These are phyloP conservation scores for Phaseolus coccineus DNA, from an alignment of 331 rosid genomes.

Conservation along the genomic window DNA sequence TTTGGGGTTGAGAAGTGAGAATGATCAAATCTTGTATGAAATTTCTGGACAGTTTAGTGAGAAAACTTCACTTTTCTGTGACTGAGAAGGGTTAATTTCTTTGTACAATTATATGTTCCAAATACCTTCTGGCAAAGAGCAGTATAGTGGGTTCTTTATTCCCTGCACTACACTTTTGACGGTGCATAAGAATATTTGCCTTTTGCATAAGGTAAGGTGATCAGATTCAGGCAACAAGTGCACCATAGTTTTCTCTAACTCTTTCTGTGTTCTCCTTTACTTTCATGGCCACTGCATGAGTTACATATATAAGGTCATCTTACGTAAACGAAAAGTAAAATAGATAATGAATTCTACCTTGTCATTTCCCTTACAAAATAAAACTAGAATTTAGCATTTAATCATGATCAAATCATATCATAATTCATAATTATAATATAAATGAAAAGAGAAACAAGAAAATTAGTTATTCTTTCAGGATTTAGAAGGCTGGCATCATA, in stretches of 20 bases:
- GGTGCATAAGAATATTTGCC: constrained; percentile 55
- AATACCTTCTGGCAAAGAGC: constrained; percentile 13
- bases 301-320: not conserved
- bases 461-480: not conserved
- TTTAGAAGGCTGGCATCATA: not conserved
- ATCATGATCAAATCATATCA: not conserved
- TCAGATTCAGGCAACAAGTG: constrained; percentile 45
- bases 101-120: constrained; percentile 14
- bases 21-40: constrained; percentile 37
- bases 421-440: not conserved
- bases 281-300: constrained; percentile 29
- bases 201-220: constrained; percentile 48
- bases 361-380: not conserved
- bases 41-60: constrained; percentile 34
- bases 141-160: constrained; percentile 40
- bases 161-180: constrained; percentile 50
- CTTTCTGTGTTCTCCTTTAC: not conserved
- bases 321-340: not conserved
- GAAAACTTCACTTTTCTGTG: constrained; percentile 4
- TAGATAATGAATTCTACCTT: not conserved
- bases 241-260: not conserved
- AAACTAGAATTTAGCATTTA: not conserved
- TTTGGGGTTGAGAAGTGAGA: constrained; percentile 27
- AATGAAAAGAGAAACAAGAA: not conserved
- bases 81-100: constrained; percentile 11